Evolutionary conservation across 345 rosid genomes (phyloP).

Genomic region (Barbarea vulgaris): DNA sequence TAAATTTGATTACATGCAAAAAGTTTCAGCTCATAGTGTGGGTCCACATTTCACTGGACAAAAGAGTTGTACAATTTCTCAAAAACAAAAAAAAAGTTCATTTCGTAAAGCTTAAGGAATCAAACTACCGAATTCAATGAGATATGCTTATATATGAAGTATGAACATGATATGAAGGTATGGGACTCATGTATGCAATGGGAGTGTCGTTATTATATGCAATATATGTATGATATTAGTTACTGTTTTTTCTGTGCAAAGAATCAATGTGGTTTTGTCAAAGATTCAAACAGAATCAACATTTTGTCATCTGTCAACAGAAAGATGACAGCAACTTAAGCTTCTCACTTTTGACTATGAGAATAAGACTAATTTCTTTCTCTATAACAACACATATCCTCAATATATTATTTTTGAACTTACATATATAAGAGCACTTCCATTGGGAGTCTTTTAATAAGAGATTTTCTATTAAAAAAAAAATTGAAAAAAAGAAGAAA

Average conservation of each 20-base stretch:
- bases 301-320: neutral
- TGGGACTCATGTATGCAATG: neutral
- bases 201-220: neutral
- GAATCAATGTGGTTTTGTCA: neutral
- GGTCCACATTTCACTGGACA: neutral
- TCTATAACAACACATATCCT: no score
- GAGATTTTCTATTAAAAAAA: no score
- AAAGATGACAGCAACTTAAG: neutral
- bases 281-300: neutral
- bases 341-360: neutral
- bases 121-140: neutral
- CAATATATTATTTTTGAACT: no score
- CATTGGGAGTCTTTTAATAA: no score
- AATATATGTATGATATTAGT: neutral
- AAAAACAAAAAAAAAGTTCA: neutral
- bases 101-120: neutral
- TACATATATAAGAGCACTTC: no score
- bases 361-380: neutral
- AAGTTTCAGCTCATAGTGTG: neutral
- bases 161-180: neutral
- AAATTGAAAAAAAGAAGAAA: no score
- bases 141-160: no score
- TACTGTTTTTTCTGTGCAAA: neutral
- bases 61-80: neutral
- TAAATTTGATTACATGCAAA: neutral